Evolutionary conservation across 2,329 filamentous ascomycete species (phyloP).

Genomic region (Chaetoscypha palmicola): DNA sequence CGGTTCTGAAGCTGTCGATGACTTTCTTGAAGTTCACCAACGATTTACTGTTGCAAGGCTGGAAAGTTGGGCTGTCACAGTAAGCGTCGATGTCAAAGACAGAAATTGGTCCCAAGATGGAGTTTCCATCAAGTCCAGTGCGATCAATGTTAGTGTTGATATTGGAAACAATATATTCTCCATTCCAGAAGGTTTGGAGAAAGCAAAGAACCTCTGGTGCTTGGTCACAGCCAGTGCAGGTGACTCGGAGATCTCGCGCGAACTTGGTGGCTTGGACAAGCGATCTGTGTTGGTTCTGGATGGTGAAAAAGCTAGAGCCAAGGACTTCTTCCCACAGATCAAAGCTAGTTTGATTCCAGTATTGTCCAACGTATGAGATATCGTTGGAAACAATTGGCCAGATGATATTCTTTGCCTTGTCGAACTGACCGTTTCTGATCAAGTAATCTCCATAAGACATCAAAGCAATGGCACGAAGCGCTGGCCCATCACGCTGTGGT

Average conservation of each 20-base stretch:
- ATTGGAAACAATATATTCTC: constrained; percentile 61
- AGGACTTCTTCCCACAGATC: constrained; percentile 80
- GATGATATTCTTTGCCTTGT: constrained; percentile 41
- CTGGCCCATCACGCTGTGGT: constrained; percentile 72
- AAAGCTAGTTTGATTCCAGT: constrained; percentile 58
- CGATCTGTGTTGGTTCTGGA: constrained; percentile 54
- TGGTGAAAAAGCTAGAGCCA: constrained; percentile 76
- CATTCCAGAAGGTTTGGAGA: constrained; percentile 66
- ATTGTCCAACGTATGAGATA: constrained; percentile 64
- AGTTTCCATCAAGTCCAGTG: constrained; percentile 65
- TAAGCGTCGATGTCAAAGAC: constrained; percentile 61
- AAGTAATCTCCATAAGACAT: constrained; percentile 70
- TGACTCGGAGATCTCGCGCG: constrained; percentile 53
- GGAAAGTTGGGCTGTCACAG: constrained; percentile 66
- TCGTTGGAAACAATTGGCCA: constrained; percentile 75
- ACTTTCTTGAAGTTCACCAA: constrained; percentile 72
- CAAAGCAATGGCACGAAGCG: constrained; percentile 66
- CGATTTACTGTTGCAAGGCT: constrained; percentile 48
- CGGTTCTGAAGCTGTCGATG: constrained; percentile 62
- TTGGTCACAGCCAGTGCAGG: constrained; percentile 54
- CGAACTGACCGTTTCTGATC: constrained; percentile 48
- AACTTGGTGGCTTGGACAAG: constrained; percentile 59
- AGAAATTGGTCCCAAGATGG: constrained; percentile 57
- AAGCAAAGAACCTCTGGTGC: constrained; percentile 67
- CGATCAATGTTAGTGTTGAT: constrained; percentile 56